Evolutionary conservation across 2,329 filamentous ascomycete species (phyloP).

Genomic region (Phyllosticta ampelicida): DNA sequence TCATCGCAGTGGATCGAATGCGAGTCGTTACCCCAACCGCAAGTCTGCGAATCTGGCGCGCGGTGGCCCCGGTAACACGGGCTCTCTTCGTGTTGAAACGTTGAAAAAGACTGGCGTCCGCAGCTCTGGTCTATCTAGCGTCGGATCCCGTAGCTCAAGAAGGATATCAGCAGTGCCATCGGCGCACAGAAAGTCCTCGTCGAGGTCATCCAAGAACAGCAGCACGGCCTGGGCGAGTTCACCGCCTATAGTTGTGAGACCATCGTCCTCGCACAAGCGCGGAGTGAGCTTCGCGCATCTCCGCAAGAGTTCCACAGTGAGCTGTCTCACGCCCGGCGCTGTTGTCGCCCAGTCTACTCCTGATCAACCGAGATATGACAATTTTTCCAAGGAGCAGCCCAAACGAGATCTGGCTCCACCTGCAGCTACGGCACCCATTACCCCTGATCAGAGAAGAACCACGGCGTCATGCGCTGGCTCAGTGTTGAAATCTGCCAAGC

Average conservation of each 20-base stretch:
- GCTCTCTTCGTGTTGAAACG: slow-evolving; percentile 33
- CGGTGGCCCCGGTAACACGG: slow-evolving; percentile 27
- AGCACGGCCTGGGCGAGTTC: slow-evolving; percentile 39
- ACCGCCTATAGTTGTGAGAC: slow-evolving; percentile 37
- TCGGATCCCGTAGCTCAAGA: slow-evolving; percentile 19
- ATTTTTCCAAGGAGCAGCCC: slow-evolving; percentile 18
- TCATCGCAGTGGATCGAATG: slow-evolving; percentile 41
- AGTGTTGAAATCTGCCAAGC: slow-evolving; percentile 4
- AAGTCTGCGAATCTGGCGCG: slow-evolving; percentile 1
- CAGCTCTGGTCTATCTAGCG: slow-evolving; percentile 22
- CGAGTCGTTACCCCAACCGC: neutral
- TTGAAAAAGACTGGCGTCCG: slow-evolving; percentile 23
- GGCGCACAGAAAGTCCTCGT: slow-evolving; percentile 18
- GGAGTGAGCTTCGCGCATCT: slow-evolving; percentile 54
- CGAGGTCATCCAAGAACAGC: slow-evolving; percentile 31
- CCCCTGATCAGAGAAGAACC: slow-evolving; percentile 2
- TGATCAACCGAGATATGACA: slow-evolving; percentile 20
- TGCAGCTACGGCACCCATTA: neutral
- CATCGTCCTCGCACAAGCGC: slow-evolving; percentile 45
- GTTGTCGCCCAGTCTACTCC: slow-evolving; percentile 20
- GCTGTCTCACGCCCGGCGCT: slow-evolving; percentile 24
- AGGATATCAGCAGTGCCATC: slow-evolving; percentile 17
- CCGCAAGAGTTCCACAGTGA: slow-evolving; percentile 34
- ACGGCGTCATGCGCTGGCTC: neutral
- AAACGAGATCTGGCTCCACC: slow-evolving; percentile 16